phyloP scores from a whole-genome alignment of 768 basidiomycete species.

The Gelatoporia subvermispora region DNA sequence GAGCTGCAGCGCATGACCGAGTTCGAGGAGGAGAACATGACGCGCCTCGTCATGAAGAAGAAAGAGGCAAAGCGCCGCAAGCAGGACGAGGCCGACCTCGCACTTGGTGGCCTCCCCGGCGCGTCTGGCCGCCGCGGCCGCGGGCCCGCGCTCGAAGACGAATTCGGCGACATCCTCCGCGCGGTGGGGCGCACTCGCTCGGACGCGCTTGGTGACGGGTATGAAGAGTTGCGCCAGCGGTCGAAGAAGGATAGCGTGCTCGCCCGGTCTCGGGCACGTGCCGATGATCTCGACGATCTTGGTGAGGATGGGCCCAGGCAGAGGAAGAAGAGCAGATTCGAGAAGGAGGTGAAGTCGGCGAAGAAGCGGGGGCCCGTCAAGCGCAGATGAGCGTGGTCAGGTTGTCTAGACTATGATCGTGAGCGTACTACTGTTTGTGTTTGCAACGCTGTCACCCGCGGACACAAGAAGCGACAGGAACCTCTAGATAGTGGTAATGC shows the following conservation, averaged over 20 bases:
- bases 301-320: slow-evolving; percentile 28
- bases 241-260: slow-evolving; percentile 61
- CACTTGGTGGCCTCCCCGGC: slow-evolving; percentile 65
- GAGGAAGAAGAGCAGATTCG: slow-evolving; percentile 39
- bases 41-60: slow-evolving; percentile 86
- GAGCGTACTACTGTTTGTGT: too few species aligned
- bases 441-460: too few species aligned
- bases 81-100: slow-evolving; percentile 83
- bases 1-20: slow-evolving; percentile 77
- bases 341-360: slow-evolving; percentile 36
- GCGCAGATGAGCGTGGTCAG: slow-evolving; percentile 2
- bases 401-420: too few species aligned
- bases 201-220: slow-evolving; percentile 59
- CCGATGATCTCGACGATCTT: slow-evolving; percentile 23
- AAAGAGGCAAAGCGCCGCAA: slow-evolving; percentile 66
- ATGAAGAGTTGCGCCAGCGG: slow-evolving; percentile 70
- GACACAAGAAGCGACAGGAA: too few species aligned
- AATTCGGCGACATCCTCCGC: slow-evolving; percentile 76
- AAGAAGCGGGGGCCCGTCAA: slow-evolving; percentile 23
- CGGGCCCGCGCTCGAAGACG: slow-evolving; percentile 75
- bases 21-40: slow-evolving; percentile 95
- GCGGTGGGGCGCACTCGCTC: slow-evolving; percentile 44
- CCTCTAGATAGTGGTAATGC: too few species aligned
- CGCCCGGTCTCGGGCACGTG: slow-evolving; percentile 47
- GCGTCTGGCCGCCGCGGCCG: slow-evolving; percentile 47